Conservation (phyloP, 169 alveolate genomes). For the Plasmodium coatneyi region DNA sequence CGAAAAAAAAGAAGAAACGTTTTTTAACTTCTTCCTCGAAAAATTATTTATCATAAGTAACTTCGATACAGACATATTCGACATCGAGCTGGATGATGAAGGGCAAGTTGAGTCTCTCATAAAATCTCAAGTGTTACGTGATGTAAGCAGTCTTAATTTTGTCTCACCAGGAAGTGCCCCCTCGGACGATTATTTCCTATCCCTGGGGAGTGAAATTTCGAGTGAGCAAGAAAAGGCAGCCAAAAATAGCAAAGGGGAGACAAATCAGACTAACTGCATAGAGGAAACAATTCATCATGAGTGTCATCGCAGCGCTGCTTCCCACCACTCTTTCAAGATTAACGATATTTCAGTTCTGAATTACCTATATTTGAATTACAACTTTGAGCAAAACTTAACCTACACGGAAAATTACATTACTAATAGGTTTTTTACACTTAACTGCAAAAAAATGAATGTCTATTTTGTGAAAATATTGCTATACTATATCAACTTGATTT, state of each 20-base stretch:
- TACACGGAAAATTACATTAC: constrained; percentile 43
- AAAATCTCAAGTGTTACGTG: background rate
- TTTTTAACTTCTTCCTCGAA: constrained; percentile 58
- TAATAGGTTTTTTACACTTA: constrained; percentile 36
- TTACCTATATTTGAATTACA: constrained; percentile 60
- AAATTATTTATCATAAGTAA: constrained; percentile 54
- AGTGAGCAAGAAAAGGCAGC: background rate
- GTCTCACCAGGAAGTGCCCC: background rate
- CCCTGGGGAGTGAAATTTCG: background rate
- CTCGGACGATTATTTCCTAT: background rate
- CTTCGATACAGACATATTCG: constrained; percentile 53
- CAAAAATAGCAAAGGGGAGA: background rate
- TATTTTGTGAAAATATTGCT: constrained; percentile 70
- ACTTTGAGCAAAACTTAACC: constrained; percentile 53
- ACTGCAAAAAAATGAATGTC: constrained; percentile 56
- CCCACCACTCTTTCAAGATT: constrained; percentile 8
- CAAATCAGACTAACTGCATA: background rate
- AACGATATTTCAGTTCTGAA: constrained; percentile 55
- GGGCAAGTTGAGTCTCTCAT: background rate
- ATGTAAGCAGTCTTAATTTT: constrained; percentile 16
- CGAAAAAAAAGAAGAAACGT: constrained; percentile 12
- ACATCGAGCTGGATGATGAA: constrained; percentile 17
- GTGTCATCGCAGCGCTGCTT: background rate
- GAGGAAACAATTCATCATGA: background rate
- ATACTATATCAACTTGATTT: constrained; percentile 47